These are phyloP conservation scores for Salvia splendens DNA, from an alignment of 257 asterid genomes.

Conservation along the genomic window DNA sequence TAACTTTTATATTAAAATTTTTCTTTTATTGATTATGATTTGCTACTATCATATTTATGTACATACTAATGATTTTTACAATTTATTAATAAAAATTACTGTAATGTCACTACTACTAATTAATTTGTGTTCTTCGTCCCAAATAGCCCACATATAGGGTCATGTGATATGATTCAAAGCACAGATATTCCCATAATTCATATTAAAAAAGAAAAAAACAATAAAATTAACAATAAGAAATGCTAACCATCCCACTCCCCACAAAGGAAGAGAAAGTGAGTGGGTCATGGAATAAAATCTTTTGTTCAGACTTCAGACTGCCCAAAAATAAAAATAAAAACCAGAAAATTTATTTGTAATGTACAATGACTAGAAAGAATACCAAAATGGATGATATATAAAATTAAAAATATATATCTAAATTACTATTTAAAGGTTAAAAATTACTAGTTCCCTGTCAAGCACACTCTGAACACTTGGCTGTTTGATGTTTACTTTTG, in stretches of 20 bases:
- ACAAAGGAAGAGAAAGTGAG: conserved; percentile 35
- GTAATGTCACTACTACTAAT: background rate
- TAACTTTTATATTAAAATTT: too few species aligned
- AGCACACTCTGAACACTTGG: too few species aligned
- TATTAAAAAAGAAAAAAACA: background rate
- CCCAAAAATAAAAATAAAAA: conserved; percentile 10
- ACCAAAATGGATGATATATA: conserved; percentile 36
- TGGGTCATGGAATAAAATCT: conserved; percentile 38
- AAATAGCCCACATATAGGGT: background rate
- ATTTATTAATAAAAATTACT: too few species aligned
- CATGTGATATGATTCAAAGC: conserved; percentile 8
- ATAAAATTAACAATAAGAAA: background rate
- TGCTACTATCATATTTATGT: too few species aligned
- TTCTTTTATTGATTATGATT: too few species aligned
- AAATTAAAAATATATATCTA: too few species aligned
- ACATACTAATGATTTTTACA: too few species aligned
- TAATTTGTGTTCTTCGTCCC: background rate
- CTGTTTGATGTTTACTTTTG: too few species aligned
- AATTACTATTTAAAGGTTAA: too few species aligned
- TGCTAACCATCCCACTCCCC: conserved; percentile 30
- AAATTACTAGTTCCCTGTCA: too few species aligned
- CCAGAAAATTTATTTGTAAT: conserved; percentile 2
- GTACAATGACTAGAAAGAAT: conserved; percentile 32
- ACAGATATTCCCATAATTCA: background rate
- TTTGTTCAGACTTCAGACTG: conserved; percentile 30